These are phyloP conservation scores for Pezicula radicicola DNA, from an alignment of 2,329 filamentous ascomycete genomes.

Conservation along the genomic window DNA sequence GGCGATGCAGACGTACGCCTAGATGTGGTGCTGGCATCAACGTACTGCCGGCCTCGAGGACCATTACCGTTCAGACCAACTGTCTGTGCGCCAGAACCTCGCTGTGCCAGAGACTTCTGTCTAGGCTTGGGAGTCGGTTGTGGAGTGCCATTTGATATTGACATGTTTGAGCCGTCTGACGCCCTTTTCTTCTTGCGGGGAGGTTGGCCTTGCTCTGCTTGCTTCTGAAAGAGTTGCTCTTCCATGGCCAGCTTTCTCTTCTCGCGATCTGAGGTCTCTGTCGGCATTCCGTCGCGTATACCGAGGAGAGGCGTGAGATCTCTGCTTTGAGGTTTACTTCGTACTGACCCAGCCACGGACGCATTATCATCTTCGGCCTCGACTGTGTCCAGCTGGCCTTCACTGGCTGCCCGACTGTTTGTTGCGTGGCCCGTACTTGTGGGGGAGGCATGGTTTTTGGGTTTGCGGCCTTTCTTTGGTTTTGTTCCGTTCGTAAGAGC, in stretches of 20 bases:
- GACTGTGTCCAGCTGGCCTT: conserved; percentile 53
- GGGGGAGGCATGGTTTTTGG: conserved; percentile 54
- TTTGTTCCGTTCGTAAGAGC: conserved; percentile 37
- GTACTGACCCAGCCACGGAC: conserved; percentile 47
- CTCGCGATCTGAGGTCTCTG: conserved; percentile 61
- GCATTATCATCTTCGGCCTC: conserved; percentile 48
- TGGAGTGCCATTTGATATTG: conserved; percentile 7
- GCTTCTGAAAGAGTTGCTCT: conserved; percentile 54
- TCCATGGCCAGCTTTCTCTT: conserved; percentile 67
- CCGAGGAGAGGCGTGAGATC: conserved; percentile 55
- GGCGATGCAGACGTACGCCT: conserved; percentile 27
- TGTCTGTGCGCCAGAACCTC: conserved; percentile 20
- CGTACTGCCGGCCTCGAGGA: conserved; percentile 20
- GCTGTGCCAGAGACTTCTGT: conserved; percentile 25
- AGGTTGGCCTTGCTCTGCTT: conserved; percentile 57
- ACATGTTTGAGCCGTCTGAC: conserved; percentile 46
- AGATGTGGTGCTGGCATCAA: conserved; percentile 26
- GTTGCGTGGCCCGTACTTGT: conserved; percentile 60
- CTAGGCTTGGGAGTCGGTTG: conserved; percentile 27
- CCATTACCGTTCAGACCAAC: conserved; percentile 14
- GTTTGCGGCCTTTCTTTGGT: conserved; percentile 38
- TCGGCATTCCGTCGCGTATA: conserved; percentile 52
- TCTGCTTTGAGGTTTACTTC: conserved; percentile 64
- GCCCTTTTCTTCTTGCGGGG: conserved; percentile 60
- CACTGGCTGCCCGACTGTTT: conserved; percentile 62